Evolutionary conservation across 1,139 yeast genomes (phyloP).

Genomic region (Schwanniomyces etchellsii): DNA sequence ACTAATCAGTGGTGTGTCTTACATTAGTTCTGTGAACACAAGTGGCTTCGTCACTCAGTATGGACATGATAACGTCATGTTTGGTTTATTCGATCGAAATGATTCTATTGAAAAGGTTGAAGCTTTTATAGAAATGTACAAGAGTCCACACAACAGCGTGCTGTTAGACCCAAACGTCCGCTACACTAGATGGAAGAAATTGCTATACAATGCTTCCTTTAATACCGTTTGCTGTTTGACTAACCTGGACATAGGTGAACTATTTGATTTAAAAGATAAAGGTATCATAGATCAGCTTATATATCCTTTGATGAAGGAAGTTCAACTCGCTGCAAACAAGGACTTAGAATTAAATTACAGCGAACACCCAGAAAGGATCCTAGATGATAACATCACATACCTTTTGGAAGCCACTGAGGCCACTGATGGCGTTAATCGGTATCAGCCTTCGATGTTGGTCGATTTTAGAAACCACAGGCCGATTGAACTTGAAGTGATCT

Average conservation of each 20-base stretch:
- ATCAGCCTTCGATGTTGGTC: conserved; percentile 32
- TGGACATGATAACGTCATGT: conserved; percentile 21
- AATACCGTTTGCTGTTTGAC: conserved; percentile 30
- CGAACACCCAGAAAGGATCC: conserved; percentile 9
- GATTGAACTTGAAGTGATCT: conserved; percentile 27
- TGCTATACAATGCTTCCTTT: conserved; percentile 29
- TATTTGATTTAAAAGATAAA: conserved; percentile 13
- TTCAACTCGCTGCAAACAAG: conserved; percentile 16
- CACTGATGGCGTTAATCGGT: conserved; percentile 16
- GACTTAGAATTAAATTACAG: conserved; percentile 11
- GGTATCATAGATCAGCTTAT: conserved; percentile 13
- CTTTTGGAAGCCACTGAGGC: conserved; percentile 13
- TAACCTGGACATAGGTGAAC: conserved; percentile 23
- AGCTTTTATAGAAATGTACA: conserved; percentile 21
- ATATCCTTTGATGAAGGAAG: conserved; percentile 20
- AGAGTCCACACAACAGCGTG: conserved; percentile 9
- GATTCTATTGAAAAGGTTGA: conserved; percentile 6
- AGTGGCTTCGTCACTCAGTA: conserved; percentile 21
- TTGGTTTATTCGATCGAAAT: conserved; percentile 10
- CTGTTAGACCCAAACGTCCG: conserved; percentile 8
- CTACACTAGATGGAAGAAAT: conserved; percentile 24
- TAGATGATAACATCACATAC: conserved; percentile 12
- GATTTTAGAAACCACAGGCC: conserved; percentile 24
- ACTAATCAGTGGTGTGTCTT: conserved; percentile 21
- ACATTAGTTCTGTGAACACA: conserved; percentile 20